Base-by-base conservation (phyloP, 139 green algal genomes). In the Medakamo hakoo region DNA sequence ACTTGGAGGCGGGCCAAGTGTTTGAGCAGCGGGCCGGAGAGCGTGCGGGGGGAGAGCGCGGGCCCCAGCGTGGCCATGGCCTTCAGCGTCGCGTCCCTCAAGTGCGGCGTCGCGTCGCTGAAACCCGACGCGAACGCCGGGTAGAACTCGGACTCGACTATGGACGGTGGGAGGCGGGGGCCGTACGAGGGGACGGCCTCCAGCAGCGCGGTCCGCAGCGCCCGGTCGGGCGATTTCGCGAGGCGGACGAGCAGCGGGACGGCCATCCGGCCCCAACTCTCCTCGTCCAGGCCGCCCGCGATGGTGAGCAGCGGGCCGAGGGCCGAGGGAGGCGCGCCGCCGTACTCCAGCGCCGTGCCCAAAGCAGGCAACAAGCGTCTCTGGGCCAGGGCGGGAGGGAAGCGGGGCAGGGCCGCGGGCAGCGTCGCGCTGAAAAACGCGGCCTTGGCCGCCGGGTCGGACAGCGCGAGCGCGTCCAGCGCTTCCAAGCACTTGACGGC, bases 31-130 rank as follows among this genome's bases (percentile, higher is more conserved):
- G 68, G 74, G 28, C 87, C 70, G 52, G 71, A 87, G n/a, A 97
- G 73, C 28, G 87, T 95, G 57, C 78, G 77, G 70, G 95, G 81
- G 27, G 67, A 80, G 25, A 98, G 75, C 76, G 95, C 95, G 65
- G 93, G 88, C 52, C 84, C 93, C 30, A 99, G 76, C 4, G 76
- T 32, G 4, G 93, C 79, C 67, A 95, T 90, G 63, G 70, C 75
- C 70, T 97, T 97, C 18, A 99, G 85, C 1, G 93, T 98, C 9
- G 97, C 77, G 85, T 99, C 93, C 0, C 93, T 68, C 49, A 98
- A 78, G 76, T 96, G 95, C 0, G 91, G 83, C 49, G 93, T 91
- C 19, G 62, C 71, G 67, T 98, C 90, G 0, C 64, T 74, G 71
- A 99, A 98, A 23, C 91, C 93, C 24, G 68, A 59, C 1, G 72